These are phyloP conservation scores for Volvox africanus DNA, from an alignment of 139 green algal species.

Conservation along the genomic window DNA sequence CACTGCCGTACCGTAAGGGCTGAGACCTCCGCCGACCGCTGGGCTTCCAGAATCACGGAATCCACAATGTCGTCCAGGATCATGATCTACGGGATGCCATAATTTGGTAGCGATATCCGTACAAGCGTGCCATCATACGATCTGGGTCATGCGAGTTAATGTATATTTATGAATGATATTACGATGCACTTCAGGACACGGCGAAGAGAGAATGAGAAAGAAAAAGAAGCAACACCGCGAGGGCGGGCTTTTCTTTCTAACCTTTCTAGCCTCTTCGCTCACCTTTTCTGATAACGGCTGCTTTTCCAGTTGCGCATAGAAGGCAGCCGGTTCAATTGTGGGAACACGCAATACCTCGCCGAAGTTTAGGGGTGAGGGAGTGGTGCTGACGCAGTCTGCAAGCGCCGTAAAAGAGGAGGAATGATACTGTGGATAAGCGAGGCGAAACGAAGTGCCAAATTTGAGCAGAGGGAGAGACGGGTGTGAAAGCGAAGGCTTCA, in stretches of 20 bases:
- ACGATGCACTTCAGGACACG: no score
- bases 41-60: slow-evolving; percentile 1
- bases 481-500: no score
- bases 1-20: slow-evolving; percentile 4
- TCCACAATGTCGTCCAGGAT: slow-evolving; percentile 36
- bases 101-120: not conserved
- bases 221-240: no score
- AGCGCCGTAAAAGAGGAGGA: not conserved
- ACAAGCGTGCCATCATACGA: not conserved
- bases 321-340: not conserved
- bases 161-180: no score
- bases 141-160: not conserved
- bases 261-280: not conserved
- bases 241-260: no score
- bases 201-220: no score
- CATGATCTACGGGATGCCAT: not conserved
- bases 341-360: not conserved
- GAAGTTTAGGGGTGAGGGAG: not conserved
- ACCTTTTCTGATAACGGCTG: slow-evolving; percentile 35
- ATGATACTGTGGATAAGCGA: not conserved
- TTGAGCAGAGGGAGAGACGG: no score
- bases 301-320: slow-evolving; percentile 16
- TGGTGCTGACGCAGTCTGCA: not conserved
- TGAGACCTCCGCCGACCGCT: slow-evolving; percentile 9
- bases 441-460: no score